These are phyloP conservation scores for Oryza coarctata DNA, from an alignment of 176 grass and related monocot genomes.

Conservation along the genomic window DNA sequence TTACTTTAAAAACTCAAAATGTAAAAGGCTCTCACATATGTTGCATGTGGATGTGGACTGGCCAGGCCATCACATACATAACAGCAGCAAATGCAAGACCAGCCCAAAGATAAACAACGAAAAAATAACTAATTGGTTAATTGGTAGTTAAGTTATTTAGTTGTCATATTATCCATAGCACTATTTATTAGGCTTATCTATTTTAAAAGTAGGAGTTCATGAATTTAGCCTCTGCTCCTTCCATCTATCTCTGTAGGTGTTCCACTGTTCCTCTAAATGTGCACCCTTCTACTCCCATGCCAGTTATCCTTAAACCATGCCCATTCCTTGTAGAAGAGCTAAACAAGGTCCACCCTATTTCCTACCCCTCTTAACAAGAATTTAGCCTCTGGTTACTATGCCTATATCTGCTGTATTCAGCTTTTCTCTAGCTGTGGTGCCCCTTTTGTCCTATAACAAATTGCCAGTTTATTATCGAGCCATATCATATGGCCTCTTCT, in stretches of 20 bases:
- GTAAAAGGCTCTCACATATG: conserved; percentile 1
- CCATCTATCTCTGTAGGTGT: neutral
- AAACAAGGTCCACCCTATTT: neutral
- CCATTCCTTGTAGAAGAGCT: neutral
- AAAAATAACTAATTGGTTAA: neutral
- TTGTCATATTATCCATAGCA: neutral
- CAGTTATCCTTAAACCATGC: neutral
- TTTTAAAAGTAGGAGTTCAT: neutral
- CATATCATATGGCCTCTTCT: neutral
- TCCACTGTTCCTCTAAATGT: neutral
- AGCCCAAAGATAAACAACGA: neutral
- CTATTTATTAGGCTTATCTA: neutral
- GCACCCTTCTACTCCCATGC: neutral
- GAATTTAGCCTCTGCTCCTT: neutral
- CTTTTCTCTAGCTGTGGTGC: neutral
- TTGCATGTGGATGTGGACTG: neutral
- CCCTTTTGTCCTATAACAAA: neutral
- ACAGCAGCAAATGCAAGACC: neutral
- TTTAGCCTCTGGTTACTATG: neutral
- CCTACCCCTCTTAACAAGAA: neutral
- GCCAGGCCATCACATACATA: neutral
- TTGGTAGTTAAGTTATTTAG: neutral
- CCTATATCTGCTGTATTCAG: neutral
- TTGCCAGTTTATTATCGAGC: neutral
- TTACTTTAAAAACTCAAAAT: neutral